Percentiles rank a stretch among this genome's conserved stretches.
Evolutionary conservation across 1,284 basidiomycete species (phyloP).

Genomic region (Ustilago sp.): DNA sequence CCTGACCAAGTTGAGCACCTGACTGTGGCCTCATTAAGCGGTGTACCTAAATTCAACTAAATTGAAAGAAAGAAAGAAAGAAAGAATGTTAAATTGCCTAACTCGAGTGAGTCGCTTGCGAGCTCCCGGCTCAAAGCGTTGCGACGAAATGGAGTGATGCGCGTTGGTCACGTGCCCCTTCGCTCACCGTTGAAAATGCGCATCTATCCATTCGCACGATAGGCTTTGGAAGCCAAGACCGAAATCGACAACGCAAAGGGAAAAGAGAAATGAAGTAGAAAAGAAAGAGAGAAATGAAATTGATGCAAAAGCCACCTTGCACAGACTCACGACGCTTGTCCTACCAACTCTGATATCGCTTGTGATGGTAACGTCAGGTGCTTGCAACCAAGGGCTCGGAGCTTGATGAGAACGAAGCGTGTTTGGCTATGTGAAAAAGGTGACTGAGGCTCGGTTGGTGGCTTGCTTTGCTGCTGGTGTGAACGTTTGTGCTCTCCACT

Average conservation of each 20-base stretch:
- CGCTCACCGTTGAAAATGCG: too few species aligned
- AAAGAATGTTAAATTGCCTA: too few species aligned
- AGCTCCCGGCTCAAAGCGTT: too few species aligned
- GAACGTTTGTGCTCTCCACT: not conserved
- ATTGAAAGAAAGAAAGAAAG: too few species aligned
- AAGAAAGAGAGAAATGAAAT: constrained; percentile 5
- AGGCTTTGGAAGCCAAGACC: not conserved
- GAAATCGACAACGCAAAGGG: not conserved
- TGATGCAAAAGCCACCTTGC: not conserved
- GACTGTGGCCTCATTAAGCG: too few species aligned
- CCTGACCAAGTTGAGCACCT: too few species aligned
- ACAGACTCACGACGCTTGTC: too few species aligned
- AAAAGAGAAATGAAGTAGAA: not conserved
- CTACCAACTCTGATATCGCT: not conserved
- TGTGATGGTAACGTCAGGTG: not conserved
- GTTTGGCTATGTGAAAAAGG: not conserved
- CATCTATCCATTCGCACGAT: too few species aligned
- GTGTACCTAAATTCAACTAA: too few species aligned
- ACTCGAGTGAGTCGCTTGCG: too few species aligned
- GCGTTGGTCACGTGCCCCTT: too few species aligned
- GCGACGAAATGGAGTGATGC: too few species aligned
- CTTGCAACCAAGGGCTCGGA: not conserved
- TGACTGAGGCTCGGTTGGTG: not conserved
- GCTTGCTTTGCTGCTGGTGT: not conserved
- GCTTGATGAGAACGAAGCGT: not conserved